Base-by-base conservation (phyloP, 73 alveolate species). In the Uronychia setigera region DNA sequence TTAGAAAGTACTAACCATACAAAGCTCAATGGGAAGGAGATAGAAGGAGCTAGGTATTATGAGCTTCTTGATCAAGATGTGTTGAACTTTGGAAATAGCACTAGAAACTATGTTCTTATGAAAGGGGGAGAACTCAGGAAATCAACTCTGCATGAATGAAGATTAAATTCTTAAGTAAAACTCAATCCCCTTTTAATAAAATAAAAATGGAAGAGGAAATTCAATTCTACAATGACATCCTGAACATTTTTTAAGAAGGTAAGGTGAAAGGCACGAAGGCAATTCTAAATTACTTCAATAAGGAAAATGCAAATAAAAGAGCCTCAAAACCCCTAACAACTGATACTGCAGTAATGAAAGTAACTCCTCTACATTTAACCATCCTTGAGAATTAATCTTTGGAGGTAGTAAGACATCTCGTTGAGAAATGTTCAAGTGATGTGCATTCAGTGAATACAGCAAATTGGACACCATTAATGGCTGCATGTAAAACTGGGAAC, bases 1-100 rank as follows among this genome's bases (percentile, higher is more conserved):
- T 91, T 98, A 81, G 98, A 98, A 85, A 96, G 99, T 77, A 95
- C 98, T 26, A 96, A 98, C 85, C 98, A 98, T 74, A 98, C 99
- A 30, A 90, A 58, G 35, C 89, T 97, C 84, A 97, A 98, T 81
- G 98, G 97, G 0, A 95, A 94, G 80, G 81, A 92, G 87, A 91
- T 98, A 26, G 98, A 98, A 32, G 92, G 95, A 34, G 98, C 97
- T 0, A 90, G 98, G 77, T 98, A 97, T 84, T 94, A 91, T 87
- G 98, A 98, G 94, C 81, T 98, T 59, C 84, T 90, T 11, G 98
- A 92, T 59, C 90, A 97, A 82, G 99, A 98, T 84, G 95, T 96
- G 31, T 83, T 98, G 19, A 96, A 94, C 93, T 97, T 98, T 80
- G 99, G 99, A 11, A 92, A 92, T 83, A 93, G 98, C 82, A 86